Base-by-base conservation (phyloP, 257 asterid genomes). In the Fraxinus cuspidata region DNA sequence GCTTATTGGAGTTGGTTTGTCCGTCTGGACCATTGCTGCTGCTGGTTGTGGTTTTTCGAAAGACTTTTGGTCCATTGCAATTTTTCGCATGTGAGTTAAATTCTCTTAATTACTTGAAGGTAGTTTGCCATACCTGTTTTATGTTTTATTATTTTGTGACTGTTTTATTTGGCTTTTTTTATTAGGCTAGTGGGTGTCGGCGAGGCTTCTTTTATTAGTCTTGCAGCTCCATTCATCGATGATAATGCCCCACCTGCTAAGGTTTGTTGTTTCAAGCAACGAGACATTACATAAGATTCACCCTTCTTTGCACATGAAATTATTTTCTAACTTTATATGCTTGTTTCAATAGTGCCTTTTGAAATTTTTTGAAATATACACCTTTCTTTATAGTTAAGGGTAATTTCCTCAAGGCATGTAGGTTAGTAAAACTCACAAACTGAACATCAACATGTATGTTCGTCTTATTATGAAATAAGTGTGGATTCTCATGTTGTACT, bases 101-200 rank as follows among this genome's bases (percentile, higher is more conserved):
- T 18, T 25, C 29, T 64, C 56, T 71, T 40, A 58, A 70, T 68
- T 53, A 34, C 18, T 77, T 18, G 74, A 44, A 2, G 15, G 25
- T 70, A 11, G 27, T 81, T 53, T 79, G 82, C 73, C 60, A 56
- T 29, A 38, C 21, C 51, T 66, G 28, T 81, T 76, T 72, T 10
- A 10, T 79, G 49, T n/a, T 70, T 40, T 47, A 51, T n/a, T 51
- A 42, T 58, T 15, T 56, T 64, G 6, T 23, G 58, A 67, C 51
- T 70, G 40, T 74, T 21, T 40, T 67, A 37, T 35, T 77, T 74
- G 47, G n/a, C 5, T 75, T 42, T 42, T 11, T 81, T 76, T 25
- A 56, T 40, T 83, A 95, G 98, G 99, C 88, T 96, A 58, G 99
- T 96, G 72, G 99, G 99, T 83, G 98, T 96, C 74, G 98, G 99